These are phyloP conservation scores for Eucalyptus pauciflora DNA, from an alignment of 345 rosid species.

Conservation along the genomic window DNA sequence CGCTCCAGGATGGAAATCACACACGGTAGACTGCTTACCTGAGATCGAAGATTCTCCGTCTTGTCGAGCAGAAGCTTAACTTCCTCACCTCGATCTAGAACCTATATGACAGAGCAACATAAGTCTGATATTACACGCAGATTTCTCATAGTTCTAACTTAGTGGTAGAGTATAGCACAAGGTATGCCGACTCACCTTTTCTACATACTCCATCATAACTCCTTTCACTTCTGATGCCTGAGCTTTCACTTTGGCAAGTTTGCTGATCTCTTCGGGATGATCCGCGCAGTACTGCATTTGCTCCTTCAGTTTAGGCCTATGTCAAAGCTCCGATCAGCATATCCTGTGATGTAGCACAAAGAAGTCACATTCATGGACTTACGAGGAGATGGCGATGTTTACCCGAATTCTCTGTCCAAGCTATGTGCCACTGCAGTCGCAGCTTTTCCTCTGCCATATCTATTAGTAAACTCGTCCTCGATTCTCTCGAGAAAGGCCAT, in stretches of 20 bases:
- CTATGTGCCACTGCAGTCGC: conserved; percentile 10
- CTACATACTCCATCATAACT: conserved; percentile 44
- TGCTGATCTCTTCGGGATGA: conserved; percentile 35
- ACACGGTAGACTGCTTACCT: neutral
- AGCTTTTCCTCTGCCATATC: conserved; percentile 24
- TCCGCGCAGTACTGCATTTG: conserved; percentile 16
- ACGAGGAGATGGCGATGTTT: too few relatives aligned
- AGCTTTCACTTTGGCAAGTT: conserved; percentile 43
- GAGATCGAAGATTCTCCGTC: conserved; percentile 29
- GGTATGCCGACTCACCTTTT: conserved; percentile 10
- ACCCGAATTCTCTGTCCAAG: neutral
- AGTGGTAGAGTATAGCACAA: neutral
- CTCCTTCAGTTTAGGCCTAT: conserved; percentile 30
- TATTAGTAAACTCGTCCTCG: conserved; percentile 17
- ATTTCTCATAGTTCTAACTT: neutral
- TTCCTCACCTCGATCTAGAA: conserved; percentile 27
- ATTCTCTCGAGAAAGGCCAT: conserved; percentile 26
- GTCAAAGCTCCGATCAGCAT: neutral
- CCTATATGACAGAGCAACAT: neutral
- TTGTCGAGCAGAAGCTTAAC: conserved; percentile 28
- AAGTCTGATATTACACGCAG: accelerated
- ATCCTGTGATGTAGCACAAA: neutral
- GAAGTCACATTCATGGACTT: neutral
- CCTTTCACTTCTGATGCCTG: conserved; percentile 47
- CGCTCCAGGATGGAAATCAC: neutral